These are phyloP conservation scores for Primulina huaijiensis DNA, from an alignment of 257 asterid genomes.

Conservation along the genomic window DNA sequence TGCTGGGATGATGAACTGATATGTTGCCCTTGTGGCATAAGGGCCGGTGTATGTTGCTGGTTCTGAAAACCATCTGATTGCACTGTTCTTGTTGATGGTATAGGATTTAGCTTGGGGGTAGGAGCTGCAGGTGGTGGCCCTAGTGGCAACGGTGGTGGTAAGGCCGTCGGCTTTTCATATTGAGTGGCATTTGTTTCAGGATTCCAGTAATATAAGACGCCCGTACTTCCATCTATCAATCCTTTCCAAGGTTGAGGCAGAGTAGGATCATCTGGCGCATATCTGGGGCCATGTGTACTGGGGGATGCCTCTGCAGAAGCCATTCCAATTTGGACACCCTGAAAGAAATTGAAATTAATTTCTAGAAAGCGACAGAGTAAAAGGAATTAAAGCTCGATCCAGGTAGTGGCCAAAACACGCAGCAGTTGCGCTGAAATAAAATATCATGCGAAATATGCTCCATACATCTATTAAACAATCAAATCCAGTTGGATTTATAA, in stretches of 20 bases:
- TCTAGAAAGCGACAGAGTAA: background rate
- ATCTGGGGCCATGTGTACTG: slow-evolving; percentile 64
- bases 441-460: background rate
- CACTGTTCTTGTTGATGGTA: slow-evolving; percentile 53
- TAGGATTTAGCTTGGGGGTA: slow-evolving; percentile 59
- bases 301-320: slow-evolving; percentile 66
- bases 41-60: slow-evolving; percentile 37
- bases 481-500: background rate
- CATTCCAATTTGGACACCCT: slow-evolving; percentile 41
- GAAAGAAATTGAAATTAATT: slow-evolving; percentile 10
- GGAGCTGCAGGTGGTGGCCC: slow-evolving; percentile 63
- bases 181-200: slow-evolving; percentile 87
- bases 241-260: slow-evolving; percentile 96
- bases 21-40: slow-evolving; percentile 40
- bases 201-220: slow-evolving; percentile 78
- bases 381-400: background rate
- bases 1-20: slow-evolving; percentile 39
- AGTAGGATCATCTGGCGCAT: slow-evolving; percentile 89
- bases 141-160: slow-evolving; percentile 66
- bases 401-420: background rate
- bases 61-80: slow-evolving; percentile 48
- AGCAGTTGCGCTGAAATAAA: background rate
- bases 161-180: slow-evolving; percentile 66
- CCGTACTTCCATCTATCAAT: slow-evolving; percentile 76
- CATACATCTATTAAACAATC: background rate